Conservation (phyloP, 257 asterid genomes). For the Coffea canephora region DNA sequence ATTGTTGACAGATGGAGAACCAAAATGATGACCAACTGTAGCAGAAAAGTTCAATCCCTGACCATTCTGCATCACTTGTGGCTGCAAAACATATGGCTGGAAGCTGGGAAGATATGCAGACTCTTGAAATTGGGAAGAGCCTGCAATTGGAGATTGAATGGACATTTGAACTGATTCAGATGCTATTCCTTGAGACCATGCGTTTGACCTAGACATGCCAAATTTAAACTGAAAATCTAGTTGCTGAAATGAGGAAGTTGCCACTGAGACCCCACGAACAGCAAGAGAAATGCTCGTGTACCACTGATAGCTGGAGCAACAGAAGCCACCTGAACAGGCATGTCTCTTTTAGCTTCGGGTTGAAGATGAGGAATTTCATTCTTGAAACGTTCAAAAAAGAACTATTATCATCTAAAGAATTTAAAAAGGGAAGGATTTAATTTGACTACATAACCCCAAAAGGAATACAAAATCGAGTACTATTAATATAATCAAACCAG, state of each 20-base stretch:
- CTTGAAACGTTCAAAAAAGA: neutral
- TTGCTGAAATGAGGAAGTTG: slow-evolving; percentile 22
- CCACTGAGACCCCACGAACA: slow-evolving; percentile 15
- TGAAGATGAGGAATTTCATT: slow-evolving; percentile 17
- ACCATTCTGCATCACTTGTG: slow-evolving; percentile 24
- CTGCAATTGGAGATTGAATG: slow-evolving; percentile 21
- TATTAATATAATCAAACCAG: too few species aligned
- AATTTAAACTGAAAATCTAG: slow-evolving; percentile 9
- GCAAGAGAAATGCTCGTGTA: slow-evolving; percentile 15
- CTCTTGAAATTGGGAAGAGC: slow-evolving; percentile 13
- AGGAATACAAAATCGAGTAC: too few species aligned
- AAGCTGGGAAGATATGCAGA: slow-evolving; percentile 18
- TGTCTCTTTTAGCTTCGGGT: slow-evolving; percentile 16
- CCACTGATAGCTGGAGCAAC: slow-evolving; percentile 8
- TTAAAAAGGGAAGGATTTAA: too few species aligned
- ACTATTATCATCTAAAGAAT: too few species aligned
- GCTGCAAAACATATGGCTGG: slow-evolving; percentile 22
- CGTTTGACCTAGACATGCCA: slow-evolving; percentile 16
- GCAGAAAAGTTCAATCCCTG: slow-evolving; percentile 21
- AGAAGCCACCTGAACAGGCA: slow-evolving; percentile 8
- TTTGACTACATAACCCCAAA: too few species aligned
- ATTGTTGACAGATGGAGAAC: slow-evolving; percentile 23
- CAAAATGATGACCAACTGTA: slow-evolving; percentile 9
- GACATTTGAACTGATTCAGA: slow-evolving; percentile 20
- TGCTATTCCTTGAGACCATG: slow-evolving; percentile 20